Percentiles rank a stretch among this genome's conserved stretches.
Evolutionary conservation across 371 early-diverging fungal genomes (phyloP).

Genomic region (Chytridium lagenaria): DNA sequence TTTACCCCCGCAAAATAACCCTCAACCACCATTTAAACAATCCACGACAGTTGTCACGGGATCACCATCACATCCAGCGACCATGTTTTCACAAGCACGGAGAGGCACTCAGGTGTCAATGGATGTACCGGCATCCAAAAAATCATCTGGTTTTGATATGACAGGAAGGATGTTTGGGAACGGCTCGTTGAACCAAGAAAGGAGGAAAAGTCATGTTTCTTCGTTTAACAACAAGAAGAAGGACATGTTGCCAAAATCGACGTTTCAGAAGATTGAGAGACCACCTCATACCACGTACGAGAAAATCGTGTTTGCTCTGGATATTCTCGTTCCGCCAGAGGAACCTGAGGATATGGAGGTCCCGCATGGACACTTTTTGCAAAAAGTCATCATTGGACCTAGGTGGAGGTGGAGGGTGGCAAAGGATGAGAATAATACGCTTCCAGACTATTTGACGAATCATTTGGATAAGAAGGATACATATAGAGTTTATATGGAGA

Average conservation of each 20-base stretch:
- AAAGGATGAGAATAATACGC: constrained; percentile 31
- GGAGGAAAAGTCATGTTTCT: neutral
- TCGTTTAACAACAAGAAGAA: neutral
- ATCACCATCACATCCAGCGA: too few relatives aligned
- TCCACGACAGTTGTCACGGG: too few relatives aligned
- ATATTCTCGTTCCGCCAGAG: constrained; percentile 53
- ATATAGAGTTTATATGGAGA: constrained; percentile 39
- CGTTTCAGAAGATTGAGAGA: constrained; percentile 32
- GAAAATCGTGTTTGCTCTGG: constrained; percentile 45
- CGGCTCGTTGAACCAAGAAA: neutral
- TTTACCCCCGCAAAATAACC: too few relatives aligned
- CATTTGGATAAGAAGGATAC: constrained; percentile 33
- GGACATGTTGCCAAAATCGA: constrained; percentile 8
- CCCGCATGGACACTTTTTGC: constrained; percentile 48
- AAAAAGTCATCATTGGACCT: constrained; percentile 49
- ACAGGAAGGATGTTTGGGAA: neutral
- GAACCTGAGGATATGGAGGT: constrained; percentile 50
- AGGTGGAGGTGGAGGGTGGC: constrained; percentile 47
- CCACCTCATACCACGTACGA: constrained; percentile 46
- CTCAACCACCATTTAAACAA: too few relatives aligned
- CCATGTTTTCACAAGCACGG: neutral
- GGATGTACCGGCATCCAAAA: neutral
- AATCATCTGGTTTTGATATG: neutral
- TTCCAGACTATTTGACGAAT: constrained; percentile 52
- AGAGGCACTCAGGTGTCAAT: neutral